Evolutionary conservation across 768 basidiomycete genomes (phyloP).

Genomic region (Amanita molliuscula): DNA sequence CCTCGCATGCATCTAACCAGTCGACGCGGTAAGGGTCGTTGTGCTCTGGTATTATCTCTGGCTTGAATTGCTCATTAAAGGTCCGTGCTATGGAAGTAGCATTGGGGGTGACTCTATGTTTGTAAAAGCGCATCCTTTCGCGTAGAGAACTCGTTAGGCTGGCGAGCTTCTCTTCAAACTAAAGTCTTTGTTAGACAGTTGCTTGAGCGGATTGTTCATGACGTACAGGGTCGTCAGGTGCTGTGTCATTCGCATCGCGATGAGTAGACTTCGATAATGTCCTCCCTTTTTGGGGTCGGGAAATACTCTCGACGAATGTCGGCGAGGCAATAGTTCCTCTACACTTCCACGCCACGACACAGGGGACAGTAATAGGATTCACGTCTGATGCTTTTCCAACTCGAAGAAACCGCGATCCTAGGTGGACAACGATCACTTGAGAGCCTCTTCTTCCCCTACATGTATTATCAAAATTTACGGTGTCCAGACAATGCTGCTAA

Average conservation of each 20-base stretch:
- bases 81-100: conserved; percentile 60
- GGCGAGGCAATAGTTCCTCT: conserved; percentile 32
- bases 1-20: conserved; percentile 58
- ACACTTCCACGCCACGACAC: conserved; percentile 63
- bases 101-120: conserved; percentile 64
- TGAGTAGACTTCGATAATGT: conserved; percentile 15
- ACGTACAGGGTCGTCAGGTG: conserved; percentile 58
- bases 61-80: conserved; percentile 77
- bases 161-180: conserved; percentile 74
- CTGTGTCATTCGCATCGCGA: conserved; percentile 43
- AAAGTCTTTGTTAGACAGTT: not conserved
- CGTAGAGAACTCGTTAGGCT: conserved; percentile 63
- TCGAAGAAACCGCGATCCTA: conserved; percentile 62
- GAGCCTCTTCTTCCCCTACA: conserved; percentile 51
- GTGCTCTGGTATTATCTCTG: conserved; percentile 75
- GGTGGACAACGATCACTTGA: conserved; percentile 71
- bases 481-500: conserved; percentile 10
- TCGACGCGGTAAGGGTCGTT: conserved; percentile 79
- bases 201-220: not conserved
- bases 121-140: conserved; percentile 82
- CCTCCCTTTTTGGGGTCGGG: conserved; percentile 37
- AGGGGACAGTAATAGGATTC: conserved; percentile 54
- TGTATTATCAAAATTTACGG: conserved; percentile 16
- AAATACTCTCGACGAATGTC: conserved; percentile 37
- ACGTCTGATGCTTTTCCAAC: conserved; percentile 75